Conservation (phyloP, 805 yeast genomes). For the Ogataea thermomethanolica region DNA sequence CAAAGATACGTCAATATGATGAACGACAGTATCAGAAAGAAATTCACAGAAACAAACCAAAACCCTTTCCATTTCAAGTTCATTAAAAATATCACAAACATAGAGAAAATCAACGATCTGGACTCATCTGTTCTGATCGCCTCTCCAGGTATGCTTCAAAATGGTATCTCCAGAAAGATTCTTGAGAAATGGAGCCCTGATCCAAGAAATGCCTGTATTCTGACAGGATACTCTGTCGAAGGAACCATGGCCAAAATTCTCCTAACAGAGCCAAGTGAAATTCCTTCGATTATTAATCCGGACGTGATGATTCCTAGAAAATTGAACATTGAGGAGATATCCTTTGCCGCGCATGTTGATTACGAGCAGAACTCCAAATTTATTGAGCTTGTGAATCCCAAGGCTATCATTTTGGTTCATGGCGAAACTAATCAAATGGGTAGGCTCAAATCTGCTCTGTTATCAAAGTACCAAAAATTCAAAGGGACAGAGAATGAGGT, state of each 20-base stretch:
- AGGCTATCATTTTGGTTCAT: conserved; percentile 85
- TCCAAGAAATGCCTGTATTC: conserved; percentile 76
- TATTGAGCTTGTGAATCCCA: conserved; percentile 83
- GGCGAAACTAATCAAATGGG: conserved; percentile 99
- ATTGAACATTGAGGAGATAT: conserved; percentile 83
- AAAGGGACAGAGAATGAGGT: conserved; percentile 88
- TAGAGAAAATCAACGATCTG: conserved; percentile 85
- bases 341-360: conserved; percentile 99
- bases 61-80: conserved; percentile 91
- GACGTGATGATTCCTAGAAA: conserved; percentile 85
- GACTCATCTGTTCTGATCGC: conserved; percentile 97
- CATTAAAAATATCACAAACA: conserved; percentile 71
- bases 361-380: conserved; percentile 89
- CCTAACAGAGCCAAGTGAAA: conserved; percentile 84
- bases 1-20: conserved; percentile 96
- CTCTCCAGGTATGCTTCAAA: conserved; percentile 97
- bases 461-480: conserved; percentile 77
- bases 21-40: conserved; percentile 84
- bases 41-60: conserved; percentile 69
- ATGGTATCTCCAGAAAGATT: conserved; percentile 87
- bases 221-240: conserved; percentile 97
- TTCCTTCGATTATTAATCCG: conserved; percentile 78
- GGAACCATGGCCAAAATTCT: conserved; percentile 96
- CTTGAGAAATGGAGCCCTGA: conserved; percentile 98
- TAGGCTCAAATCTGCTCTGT: conserved; percentile 84